phyloP scores from a whole-genome alignment of 306 rosid genomes.

The Chamaecrista fasciculata region DNA sequence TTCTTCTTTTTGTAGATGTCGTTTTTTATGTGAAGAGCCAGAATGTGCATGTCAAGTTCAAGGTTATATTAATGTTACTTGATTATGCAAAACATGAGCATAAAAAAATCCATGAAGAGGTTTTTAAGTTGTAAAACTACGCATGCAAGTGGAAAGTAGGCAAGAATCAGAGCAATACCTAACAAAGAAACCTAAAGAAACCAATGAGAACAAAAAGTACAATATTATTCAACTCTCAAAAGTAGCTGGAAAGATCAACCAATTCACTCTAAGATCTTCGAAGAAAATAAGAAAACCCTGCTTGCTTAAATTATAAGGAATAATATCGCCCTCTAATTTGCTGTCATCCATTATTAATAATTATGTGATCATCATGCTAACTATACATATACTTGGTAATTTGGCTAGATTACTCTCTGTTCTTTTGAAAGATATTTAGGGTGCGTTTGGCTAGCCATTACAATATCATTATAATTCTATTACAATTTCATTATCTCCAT shows the following conservation, averaged over 20 bases:
- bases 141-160: not conserved
- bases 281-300: not conserved
- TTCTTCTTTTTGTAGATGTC: not conserved
- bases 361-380: no score
- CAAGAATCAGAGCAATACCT: not conserved
- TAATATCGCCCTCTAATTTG: not conserved
- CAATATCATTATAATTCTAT: no score
- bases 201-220: not conserved
- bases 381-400: no score
- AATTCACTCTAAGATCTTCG: constrained; percentile 25
- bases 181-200: not conserved
- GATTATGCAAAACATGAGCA: not conserved
- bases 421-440: no score
- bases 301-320: constrained; percentile 7
- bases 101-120: no score
- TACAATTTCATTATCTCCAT: no score
- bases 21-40: not conserved
- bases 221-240: constrained; percentile 22
- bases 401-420: no score
- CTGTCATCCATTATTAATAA: no score
- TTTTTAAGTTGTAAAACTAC: not conserved
- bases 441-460: no score
- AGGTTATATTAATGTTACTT: no score
- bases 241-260: constrained; percentile 14
- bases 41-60: not conserved